These are phyloP conservation scores for Aegilops bicornis DNA, from an alignment of 176 grass and related monocot species.

Conservation along the genomic window DNA sequence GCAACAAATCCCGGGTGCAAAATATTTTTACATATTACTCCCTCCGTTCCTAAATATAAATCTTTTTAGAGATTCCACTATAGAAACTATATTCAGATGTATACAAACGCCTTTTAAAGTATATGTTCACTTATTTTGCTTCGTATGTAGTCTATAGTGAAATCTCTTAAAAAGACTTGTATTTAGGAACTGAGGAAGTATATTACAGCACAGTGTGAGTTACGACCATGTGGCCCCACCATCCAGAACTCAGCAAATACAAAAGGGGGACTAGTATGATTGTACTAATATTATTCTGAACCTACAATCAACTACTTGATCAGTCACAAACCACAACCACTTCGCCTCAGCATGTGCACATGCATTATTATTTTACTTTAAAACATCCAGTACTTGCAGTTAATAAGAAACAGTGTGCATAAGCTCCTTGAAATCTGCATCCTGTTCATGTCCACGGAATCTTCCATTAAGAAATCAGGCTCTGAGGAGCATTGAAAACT, in stretches of 20 bases:
- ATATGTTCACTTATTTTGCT: no score
- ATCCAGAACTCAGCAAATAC: constrained; percentile 2
- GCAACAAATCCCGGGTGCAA: no score
- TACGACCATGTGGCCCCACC: constrained; percentile 5
- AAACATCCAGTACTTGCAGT: constrained; percentile 3
- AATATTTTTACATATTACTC: no score
- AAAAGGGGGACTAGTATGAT: constrained; percentile 8
- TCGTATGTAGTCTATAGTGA: no score
- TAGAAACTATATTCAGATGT: no score
- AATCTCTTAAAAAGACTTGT: no score
- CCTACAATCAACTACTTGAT: constrained; percentile 14
- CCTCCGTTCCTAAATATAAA: no score
- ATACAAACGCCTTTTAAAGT: no score
- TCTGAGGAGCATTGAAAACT: background rate
- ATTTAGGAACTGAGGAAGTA: no score
- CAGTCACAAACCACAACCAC: background rate
- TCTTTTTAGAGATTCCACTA: no score
- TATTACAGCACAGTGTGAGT: background rate
- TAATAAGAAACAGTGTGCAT: constrained; percentile 23
- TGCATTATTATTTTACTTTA: background rate
- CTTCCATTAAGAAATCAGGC: constrained; percentile 37
- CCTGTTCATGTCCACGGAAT: constrained; percentile 31
- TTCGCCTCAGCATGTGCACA: background rate
- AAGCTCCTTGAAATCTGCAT: constrained; percentile 43
- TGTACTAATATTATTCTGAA: constrained; percentile 25